Evolutionary conservation across 192 early-diverging fungal species (phyloP).

Genomic region (Linnemannia exigua): DNA sequence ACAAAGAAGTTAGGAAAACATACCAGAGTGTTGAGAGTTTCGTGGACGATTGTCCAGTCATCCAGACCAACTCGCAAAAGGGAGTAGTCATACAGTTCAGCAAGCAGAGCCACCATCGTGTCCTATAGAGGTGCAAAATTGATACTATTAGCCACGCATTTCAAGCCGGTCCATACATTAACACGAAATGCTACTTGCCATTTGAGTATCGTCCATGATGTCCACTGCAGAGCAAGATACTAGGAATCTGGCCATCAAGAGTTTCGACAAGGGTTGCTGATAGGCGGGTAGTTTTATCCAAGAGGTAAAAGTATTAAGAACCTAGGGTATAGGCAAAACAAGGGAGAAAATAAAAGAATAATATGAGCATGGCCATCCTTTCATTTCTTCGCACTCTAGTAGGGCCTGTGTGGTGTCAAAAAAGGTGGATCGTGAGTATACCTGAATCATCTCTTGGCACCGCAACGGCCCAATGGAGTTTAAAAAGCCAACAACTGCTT

Average conservation of each 20-base stretch:
- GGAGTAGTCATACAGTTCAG: not conserved
- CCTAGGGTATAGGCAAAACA: not conserved
- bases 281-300: constrained; percentile 18
- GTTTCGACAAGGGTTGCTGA: constrained; percentile 15
- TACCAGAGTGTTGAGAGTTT: constrained; percentile 32
- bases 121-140: not conserved
- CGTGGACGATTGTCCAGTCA: constrained; percentile 24
- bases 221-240: constrained; percentile 18
- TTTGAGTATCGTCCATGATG: not conserved
- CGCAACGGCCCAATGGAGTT: constrained; percentile 15
- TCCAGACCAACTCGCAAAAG: constrained; percentile 15
- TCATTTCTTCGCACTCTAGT: not conserved
- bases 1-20: not conserved
- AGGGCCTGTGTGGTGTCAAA: not conserved
- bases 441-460: constrained; percentile 8
- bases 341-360: not conserved
- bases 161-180: not conserved
- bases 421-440: not conserved
- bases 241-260: constrained; percentile 20
- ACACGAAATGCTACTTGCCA: not conserved
- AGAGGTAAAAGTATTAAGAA: constrained; percentile 18
- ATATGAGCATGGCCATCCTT: not conserved
- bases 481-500: constrained; percentile 20
- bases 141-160: not conserved
- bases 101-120: not conserved